Percentiles rank a stretch among this genome's conserved stretches.
These are phyloP conservation scores for Citrus hindsii DNA, from an alignment of 345 rosid species.

Conservation along the genomic window DNA sequence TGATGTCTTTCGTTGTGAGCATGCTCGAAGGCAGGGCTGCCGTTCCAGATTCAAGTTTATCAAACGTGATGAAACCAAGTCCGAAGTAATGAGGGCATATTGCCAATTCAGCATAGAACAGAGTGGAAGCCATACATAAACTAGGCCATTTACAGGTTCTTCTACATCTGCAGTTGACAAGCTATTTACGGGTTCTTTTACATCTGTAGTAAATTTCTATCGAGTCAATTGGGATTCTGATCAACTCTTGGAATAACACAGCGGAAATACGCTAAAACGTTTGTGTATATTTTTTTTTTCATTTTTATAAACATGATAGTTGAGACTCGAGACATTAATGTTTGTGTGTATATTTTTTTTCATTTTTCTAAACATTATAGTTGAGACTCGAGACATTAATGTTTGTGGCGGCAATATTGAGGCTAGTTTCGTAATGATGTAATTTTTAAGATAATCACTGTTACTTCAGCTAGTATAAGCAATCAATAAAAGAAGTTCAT, in stretches of 20 bases:
- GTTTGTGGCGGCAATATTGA: no score
- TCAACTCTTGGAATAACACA: conserved; percentile 6
- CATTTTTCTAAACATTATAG: no score
- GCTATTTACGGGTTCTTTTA: no score
- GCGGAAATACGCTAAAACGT: not conserved
- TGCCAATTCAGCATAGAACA: not conserved
- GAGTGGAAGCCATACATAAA: not conserved
- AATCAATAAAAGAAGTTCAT: no score
- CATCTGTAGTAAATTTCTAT: conserved; percentile 21
- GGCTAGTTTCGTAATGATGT: not conserved
- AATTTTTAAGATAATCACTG: no score
- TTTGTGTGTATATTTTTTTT: no score
- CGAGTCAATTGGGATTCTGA: conserved; percentile 7
- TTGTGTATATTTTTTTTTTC: no score
- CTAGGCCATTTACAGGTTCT: conserved; percentile 13
- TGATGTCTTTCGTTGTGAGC: conserved; percentile 55
- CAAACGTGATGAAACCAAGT: not conserved
- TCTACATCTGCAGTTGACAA: conserved; percentile 18
- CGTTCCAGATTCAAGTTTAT: conserved; percentile 6
- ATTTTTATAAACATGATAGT: no score
- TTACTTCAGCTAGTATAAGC: no score
- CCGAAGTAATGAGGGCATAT: conserved; percentile 8
- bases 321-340: no score
- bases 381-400: no score
- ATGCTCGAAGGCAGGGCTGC: conserved; percentile 44